Evolutionary conservation across 495 filamentous ascomycete genomes (phyloP).

Genomic region (Cladorrhinum samala): DNA sequence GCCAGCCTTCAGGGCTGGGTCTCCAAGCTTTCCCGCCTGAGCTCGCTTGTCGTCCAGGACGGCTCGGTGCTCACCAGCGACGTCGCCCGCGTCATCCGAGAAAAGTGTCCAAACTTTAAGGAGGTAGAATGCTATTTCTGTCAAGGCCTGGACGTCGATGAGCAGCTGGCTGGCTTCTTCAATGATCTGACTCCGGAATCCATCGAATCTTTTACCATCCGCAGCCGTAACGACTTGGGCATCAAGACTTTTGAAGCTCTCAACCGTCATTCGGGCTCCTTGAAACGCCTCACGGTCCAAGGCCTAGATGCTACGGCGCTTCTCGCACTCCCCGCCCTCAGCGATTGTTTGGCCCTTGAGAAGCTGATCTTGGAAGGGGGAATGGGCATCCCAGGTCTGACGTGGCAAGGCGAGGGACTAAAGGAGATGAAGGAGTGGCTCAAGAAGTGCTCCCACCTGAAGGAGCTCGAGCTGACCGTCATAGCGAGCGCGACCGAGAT

Average conservation of each 20-base stretch:
- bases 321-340: constrained; percentile 39
- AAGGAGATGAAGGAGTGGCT: constrained; percentile 51
- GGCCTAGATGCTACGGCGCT: constrained; percentile 44
- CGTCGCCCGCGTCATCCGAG: constrained; percentile 45
- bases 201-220: constrained; percentile 52
- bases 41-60: constrained; percentile 48
- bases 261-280: constrained; percentile 49
- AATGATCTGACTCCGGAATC: constrained; percentile 49
- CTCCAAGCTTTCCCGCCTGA: constrained; percentile 31
- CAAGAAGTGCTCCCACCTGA: constrained; percentile 48
- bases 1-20: constrained; percentile 31
- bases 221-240: constrained; percentile 46
- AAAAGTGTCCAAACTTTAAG: constrained; percentile 56
- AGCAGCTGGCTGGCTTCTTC: constrained; percentile 54
- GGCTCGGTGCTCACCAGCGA: constrained; percentile 51
- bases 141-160: constrained; percentile 40
- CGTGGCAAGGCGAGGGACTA: constrained; percentile 36
- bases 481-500: constrained; percentile 48
- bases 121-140: constrained; percentile 50
- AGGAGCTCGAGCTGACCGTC: constrained; percentile 42
- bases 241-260: constrained; percentile 52
- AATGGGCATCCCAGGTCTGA: background rate
- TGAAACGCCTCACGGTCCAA: constrained; percentile 50
- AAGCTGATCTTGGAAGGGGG: constrained; percentile 13
- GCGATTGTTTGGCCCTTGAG: constrained; percentile 50